Evolutionary conservation across 148 eudicot genomes (phyloP).

Genomic region (Camellia granthamiana): DNA sequence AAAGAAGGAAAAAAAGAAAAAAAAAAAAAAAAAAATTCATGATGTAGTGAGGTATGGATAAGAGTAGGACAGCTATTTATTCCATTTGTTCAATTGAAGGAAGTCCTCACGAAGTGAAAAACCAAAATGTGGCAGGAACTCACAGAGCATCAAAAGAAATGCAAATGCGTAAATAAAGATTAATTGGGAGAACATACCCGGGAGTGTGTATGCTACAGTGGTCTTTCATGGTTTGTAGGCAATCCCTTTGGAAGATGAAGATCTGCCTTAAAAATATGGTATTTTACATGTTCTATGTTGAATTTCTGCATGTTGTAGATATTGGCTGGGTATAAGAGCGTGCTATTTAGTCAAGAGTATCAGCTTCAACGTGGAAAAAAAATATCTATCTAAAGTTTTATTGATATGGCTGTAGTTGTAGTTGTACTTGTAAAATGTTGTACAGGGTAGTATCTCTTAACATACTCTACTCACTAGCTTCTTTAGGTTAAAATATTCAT

Average conservation of each 20-base stretch:
- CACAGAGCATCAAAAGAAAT: constrained; percentile 77
- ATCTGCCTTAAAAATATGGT: not conserved
- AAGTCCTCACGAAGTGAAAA: constrained; percentile 10
- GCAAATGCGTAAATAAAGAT: constrained; percentile 56
- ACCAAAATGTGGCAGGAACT: constrained; percentile 58
- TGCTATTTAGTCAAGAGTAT: constrained; percentile 1
- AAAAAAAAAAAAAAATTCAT: too few species aligned
- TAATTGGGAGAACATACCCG: constrained; percentile 15
- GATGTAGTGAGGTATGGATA: not conserved
- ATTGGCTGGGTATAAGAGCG: not conserved
- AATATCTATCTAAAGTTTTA: not conserved
- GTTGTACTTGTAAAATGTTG: constrained; percentile 14
- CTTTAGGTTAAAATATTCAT: not conserved
- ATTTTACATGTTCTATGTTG: not conserved
- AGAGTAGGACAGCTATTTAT: not conserved
- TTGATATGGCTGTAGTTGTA: constrained; percentile 8
- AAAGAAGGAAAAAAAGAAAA: too few species aligned
- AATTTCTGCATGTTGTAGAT: not conserved
- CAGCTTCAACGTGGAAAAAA: constrained; percentile 6
- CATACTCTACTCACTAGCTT: not conserved
- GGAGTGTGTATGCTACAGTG: not conserved
- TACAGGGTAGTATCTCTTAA: not conserved
- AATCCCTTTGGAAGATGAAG: not conserved
- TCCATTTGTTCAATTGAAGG: not conserved
- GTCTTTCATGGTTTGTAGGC: not conserved